Evolutionary conservation across 495 filamentous ascomycete genomes (phyloP), one percentile per base, ranked within the genome.

Genomic region (Cercophora samala): DNA sequence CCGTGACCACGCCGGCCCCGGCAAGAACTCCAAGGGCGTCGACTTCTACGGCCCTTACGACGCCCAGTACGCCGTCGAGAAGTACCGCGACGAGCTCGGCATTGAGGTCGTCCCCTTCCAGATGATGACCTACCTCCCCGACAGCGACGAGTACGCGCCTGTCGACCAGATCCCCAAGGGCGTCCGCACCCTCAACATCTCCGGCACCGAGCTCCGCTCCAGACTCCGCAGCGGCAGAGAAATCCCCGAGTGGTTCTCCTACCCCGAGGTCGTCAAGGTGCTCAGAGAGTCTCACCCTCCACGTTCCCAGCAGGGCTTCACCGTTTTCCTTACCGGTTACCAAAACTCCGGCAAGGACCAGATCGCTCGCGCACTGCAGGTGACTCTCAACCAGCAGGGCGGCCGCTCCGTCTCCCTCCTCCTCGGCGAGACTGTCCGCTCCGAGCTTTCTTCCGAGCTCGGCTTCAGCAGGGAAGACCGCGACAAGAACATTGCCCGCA

Each of bases 71-170:
- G 93, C 92, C 29, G 93, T 99, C 61, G 93, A 97, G 86, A 96
- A 96, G 80, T 98, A 98, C 87, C 88, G 88, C 73, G 86, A 90
- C 62, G 95, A 98, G 83, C 89, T 99, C 63, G 95, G 95, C 69
- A 99, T 99, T 74, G 93, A 97, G 81, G 94, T 99, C 65, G 95
- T 99, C 60, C 93, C 93, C 58, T 99, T 99, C 90, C 96, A 97
- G 84, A 92, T 94, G 88, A 96, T 99, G 88, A 97, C 94, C 62
- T 99, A 99, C 80, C 88, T 97, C 58, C 95, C 95, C 64, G 95
- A 99, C 78, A 90, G 86, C 80, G 95, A 99, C 76, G 95, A 98
- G 82, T 99, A 99, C 81, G 86, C 86, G 63, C 96, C 95, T 32
- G 86, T 93, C 73, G 92, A 98, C 77, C 85, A 97, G 82, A 93